phyloP scores from a whole-genome alignment of 1,139 yeast species.

The Protomyces macrosporus region DNA sequence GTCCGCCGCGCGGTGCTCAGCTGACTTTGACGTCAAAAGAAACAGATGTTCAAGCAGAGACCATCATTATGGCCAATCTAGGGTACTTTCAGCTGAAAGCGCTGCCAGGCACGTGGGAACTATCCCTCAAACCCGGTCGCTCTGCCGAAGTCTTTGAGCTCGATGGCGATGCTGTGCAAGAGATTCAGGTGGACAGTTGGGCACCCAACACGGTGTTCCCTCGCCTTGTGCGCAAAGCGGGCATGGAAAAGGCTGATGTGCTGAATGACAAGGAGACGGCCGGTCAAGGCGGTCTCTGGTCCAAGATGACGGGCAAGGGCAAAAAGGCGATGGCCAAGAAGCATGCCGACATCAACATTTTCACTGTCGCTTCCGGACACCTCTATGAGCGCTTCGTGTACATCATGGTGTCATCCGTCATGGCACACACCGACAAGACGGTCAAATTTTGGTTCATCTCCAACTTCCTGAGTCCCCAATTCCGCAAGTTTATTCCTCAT shows the following conservation, averaged over 20 bases:
- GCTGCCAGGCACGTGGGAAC: slow-evolving; percentile 60
- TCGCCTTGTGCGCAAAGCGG: slow-evolving; percentile 44
- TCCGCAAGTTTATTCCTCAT: slow-evolving; percentile 52
- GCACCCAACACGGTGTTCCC: slow-evolving; percentile 50
- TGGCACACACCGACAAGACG: slow-evolving; percentile 53
- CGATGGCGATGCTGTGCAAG: slow-evolving; percentile 31
- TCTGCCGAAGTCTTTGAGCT: slow-evolving; percentile 46
- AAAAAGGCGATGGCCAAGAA: slow-evolving; percentile 30
- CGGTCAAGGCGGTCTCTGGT: slow-evolving; percentile 2
- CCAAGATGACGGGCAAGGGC: slow-evolving; percentile 7
- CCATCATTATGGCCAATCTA: slow-evolving; percentile 63
- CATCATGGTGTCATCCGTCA: slow-evolving; percentile 75
- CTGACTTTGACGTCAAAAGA: slow-evolving; percentile 42
- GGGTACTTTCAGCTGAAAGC: slow-evolving; percentile 74
- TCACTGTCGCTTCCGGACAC: slow-evolving; percentile 76
- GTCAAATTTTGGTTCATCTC: slow-evolving; percentile 87
- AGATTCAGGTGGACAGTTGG: slow-evolving; percentile 35
- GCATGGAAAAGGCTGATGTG: slow-evolving; percentile 43
- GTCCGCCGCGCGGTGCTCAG: slow-evolving; percentile 51
- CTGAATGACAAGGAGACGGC: slow-evolving; percentile 31
- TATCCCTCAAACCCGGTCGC: slow-evolving; percentile 46
- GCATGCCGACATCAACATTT: slow-evolving; percentile 68
- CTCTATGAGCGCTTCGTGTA: slow-evolving; percentile 66
- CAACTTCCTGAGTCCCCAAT: slow-evolving; percentile 65
- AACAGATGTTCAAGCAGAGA: slow-evolving; percentile 44